Conservation (phyloP, 495 filamentous ascomycete species). For the Xylaria scruposa region DNA sequence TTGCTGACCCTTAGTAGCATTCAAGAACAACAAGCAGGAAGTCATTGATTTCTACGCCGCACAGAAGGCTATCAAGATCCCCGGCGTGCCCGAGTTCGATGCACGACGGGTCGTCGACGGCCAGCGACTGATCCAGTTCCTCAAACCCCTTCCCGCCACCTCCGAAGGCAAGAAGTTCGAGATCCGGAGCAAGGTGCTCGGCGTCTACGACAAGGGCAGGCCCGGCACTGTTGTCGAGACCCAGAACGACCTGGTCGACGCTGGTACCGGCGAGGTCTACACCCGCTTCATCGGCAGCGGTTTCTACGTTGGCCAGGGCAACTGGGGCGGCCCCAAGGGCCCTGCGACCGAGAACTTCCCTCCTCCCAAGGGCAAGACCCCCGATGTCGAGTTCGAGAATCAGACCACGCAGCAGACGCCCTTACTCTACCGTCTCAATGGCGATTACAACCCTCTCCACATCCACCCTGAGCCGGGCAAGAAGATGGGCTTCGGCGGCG, state of each 20-base stretch:
- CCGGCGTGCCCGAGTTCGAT: slow-evolving; percentile 80
- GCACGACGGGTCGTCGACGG: slow-evolving; percentile 78
- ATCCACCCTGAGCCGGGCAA: slow-evolving; percentile 80
- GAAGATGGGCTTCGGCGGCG: slow-evolving; percentile 89
- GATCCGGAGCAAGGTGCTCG: slow-evolving; percentile 77
- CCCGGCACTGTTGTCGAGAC: slow-evolving; percentile 82
- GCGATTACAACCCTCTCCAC: slow-evolving; percentile 92
- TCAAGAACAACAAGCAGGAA: slow-evolving; percentile 79
- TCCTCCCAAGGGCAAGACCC: slow-evolving; percentile 71
- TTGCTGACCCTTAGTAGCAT: slow-evolving; percentile 57
- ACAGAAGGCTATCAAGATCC: slow-evolving; percentile 66
- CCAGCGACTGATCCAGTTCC: slow-evolving; percentile 78
- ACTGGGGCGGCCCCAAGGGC: slow-evolving; percentile 91
- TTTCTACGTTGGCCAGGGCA: slow-evolving; percentile 84
- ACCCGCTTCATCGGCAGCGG: slow-evolving; percentile 68
- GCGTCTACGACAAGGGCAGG: slow-evolving; percentile 92
- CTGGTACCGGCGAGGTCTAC: slow-evolving; percentile 72
- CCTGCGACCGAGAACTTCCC: slow-evolving; percentile 77
- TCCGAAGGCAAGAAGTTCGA: slow-evolving; percentile 77
- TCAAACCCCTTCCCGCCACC: slow-evolving; percentile 77
- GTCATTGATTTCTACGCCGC: slow-evolving; percentile 86
- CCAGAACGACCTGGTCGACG: slow-evolving; percentile 78
- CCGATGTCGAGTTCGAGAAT: slow-evolving; percentile 74
- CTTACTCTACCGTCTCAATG: slow-evolving; percentile 81
- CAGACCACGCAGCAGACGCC: slow-evolving; percentile 74